Evolutionary conservation across 805 yeast genomes (phyloP), one percentile per base, ranked within the genome.

Genomic region (Spathaspora sp.): DNA sequence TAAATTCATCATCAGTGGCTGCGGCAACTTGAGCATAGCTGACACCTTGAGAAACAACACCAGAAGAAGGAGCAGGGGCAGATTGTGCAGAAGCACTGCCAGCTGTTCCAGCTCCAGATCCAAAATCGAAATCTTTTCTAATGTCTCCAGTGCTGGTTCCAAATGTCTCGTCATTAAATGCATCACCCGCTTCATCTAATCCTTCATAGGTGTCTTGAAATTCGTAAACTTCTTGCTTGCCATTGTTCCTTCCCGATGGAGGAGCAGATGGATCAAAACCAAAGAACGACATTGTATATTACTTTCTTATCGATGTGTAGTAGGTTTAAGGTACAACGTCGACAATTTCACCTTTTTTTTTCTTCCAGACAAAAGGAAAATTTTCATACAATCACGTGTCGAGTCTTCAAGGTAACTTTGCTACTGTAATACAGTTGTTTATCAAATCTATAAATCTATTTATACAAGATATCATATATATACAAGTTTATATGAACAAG

Each of bases 141-240:
- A 83, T 75, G 1, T 72, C 66, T 28, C 73, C 75, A 45, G 71
- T 31, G 42, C 68, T 72, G 11, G 52, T 48, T 26, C 94, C 96
- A 68, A 89, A 89, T 0, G 96, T 89, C 62, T 85, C 91, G 55
- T 83, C 88, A 63, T 89, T 88, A 58, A 86, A 76, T 39, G 87
- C 94, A 63, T 89, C 97, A 46, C 86, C 92, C 31, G 80, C 86
- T 52, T 83, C 88, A 5, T 89, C 96, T 50, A 86, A 76, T 2
- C 93, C 92, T 51, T 83, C 88, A 66, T 87, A 88, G 17, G 93
- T 84, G 32, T 90, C 96, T 60, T 90, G 96, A 64, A 89, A 90
- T 64, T 88, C 91, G 64, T 81, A 76, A 9, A 80, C 69, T 46
- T 76, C 76, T 17, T 57, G 35, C 40, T 35, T 35, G 47, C 52